Evolutionary conservation across 164 flowering plant species (phyloP).

Genomic region (Magnolia officinalis): DNA sequence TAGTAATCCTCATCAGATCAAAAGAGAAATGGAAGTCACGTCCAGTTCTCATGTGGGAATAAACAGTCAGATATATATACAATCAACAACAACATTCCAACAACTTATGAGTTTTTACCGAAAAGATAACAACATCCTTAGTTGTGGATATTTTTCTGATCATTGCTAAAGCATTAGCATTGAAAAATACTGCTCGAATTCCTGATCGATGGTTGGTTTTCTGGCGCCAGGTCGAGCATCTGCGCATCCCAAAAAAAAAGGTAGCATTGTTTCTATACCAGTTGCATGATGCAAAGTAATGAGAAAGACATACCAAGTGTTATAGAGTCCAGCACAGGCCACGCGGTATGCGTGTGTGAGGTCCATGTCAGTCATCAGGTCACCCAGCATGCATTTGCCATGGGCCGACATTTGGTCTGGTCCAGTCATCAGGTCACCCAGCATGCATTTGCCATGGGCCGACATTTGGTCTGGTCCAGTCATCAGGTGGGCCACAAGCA

Average conservation of each 20-base stretch:
- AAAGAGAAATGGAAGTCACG: too few relatives aligned
- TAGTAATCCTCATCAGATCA: too few relatives aligned
- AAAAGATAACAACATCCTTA: background rate
- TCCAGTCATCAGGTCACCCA: too few relatives aligned
- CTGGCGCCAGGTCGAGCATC: slow-evolving; percentile 31
- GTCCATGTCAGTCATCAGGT: too few relatives aligned
- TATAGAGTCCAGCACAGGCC: background rate
- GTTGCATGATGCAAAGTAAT: background rate
- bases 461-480: too few relatives aligned
- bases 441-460: too few relatives aligned
- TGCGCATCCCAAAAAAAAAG: slow-evolving; percentile 36
- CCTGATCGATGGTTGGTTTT: slow-evolving; percentile 86
- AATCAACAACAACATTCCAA: background rate
- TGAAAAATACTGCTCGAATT: slow-evolving; percentile 86
- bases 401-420: too few relatives aligned
- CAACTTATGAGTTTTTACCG: background rate
- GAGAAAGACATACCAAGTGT: background rate
- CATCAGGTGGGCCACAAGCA: background rate
- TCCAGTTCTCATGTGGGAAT: too few relatives aligned
- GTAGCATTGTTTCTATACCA: too few relatives aligned
- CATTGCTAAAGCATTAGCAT: slow-evolving; percentile 44
- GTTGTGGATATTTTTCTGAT: background rate
- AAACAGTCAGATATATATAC: too few relatives aligned
- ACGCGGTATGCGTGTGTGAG: too few relatives aligned
- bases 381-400: too few relatives aligned